These are phyloP conservation scores for Melampsora abietis-canadensis DNA, from an alignment of 1,284 basidiomycete species.

Conservation along the genomic window DNA sequence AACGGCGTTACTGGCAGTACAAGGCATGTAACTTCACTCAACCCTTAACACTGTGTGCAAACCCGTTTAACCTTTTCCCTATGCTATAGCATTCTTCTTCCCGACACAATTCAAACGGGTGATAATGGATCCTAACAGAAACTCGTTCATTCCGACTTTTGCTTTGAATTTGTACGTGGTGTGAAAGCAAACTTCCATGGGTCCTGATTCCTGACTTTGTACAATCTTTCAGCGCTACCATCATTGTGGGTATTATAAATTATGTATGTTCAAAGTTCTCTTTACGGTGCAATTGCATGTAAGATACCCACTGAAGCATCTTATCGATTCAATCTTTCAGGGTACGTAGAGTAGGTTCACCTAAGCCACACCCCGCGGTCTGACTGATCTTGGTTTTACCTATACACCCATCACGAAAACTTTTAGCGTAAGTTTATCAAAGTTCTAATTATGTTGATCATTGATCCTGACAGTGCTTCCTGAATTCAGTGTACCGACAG, in stretches of 20 bases:
- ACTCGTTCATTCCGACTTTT: constrained; percentile 35
- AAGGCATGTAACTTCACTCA: neutral
- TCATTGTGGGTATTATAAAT: constrained; percentile 29
- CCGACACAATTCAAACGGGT: constrained; percentile 32
- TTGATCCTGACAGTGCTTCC: neutral
- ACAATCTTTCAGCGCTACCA: constrained; percentile 21
- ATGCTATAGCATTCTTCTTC: constrained; percentile 11
- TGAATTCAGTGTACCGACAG: constrained; percentile 4
- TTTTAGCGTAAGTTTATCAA: neutral
- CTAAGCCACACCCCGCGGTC: neutral
- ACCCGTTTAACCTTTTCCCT: no score
- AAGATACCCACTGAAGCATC: neutral
- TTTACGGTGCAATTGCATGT: neutral
- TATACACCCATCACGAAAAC: neutral
- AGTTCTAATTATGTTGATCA: neutral
- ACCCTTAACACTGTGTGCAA: neutral
- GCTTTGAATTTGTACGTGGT: constrained; percentile 23
- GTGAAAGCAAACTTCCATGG: neutral
- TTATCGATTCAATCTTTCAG: neutral
- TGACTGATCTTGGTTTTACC: neutral
- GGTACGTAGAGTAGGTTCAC: neutral
- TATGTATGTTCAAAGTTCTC: constrained; percentile 5
- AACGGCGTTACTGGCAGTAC: constrained; percentile 15
- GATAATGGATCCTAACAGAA: constrained; percentile 21
- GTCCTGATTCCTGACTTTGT: neutral